Conservation (phyloP, 352 stramenopile species). For the Pythium periplocum region DNA sequence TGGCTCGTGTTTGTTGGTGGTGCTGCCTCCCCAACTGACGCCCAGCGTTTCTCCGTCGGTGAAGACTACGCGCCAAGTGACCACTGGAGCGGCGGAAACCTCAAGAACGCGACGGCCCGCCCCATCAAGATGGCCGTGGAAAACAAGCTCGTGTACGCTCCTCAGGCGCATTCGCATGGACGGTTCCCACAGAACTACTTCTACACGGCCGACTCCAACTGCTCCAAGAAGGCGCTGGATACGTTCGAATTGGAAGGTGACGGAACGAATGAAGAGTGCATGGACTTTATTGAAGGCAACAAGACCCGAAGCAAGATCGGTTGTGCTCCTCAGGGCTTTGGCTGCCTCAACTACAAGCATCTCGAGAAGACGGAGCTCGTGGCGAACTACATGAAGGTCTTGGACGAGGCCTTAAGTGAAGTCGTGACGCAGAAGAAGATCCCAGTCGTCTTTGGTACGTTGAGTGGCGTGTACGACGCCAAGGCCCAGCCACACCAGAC, state of each 20-base stretch:
- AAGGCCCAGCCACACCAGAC: conserved; percentile 43
- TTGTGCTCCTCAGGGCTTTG: conserved; percentile 32
- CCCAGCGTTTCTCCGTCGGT: conserved; percentile 31
- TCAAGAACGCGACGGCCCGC: conserved; percentile 51
- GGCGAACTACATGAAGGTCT: conserved; percentile 33
- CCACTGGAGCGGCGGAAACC: conserved; percentile 63
- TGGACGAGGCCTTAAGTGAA: conserved; percentile 37
- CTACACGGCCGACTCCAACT: conserved; percentile 38
- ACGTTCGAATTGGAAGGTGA: conserved; percentile 21
- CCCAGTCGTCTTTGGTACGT: conserved; percentile 50
- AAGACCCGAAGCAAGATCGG: conserved; percentile 30
- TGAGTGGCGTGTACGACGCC: conserved; percentile 58
- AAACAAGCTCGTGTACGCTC: conserved; percentile 68
- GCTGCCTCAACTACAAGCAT: conserved; percentile 41
- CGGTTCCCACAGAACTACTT: conserved; percentile 60
- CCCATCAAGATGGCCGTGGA: conserved; percentile 29
- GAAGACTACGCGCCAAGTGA: conserved; percentile 37
- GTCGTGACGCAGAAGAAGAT: conserved; percentile 24
- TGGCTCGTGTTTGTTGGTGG: conserved; percentile 63
- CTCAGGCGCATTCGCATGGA: conserved; percentile 52
- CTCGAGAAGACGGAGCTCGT: conserved; percentile 18
- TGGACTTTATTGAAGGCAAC: conserved; percentile 35
- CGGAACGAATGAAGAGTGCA: conserved; percentile 24
- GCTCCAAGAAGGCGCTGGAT: conserved; percentile 18
- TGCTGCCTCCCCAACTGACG: conserved; percentile 32